Evolutionary conservation across 2,329 filamentous ascomycete genomes (phyloP).

Genomic region (Cercospora janseana): DNA sequence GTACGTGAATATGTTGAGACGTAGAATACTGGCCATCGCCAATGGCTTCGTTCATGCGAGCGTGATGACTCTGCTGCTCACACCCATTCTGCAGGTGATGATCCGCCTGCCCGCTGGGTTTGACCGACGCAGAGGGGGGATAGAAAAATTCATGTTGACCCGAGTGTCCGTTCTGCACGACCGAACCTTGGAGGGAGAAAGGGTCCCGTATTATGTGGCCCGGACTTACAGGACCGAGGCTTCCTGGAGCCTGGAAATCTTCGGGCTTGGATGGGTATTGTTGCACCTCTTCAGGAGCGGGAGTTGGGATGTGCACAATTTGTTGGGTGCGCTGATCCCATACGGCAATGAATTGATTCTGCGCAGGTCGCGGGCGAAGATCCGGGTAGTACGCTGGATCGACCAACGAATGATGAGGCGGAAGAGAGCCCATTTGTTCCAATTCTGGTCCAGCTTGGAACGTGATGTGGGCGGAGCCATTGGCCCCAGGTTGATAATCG

Average conservation of each 20-base stretch:
- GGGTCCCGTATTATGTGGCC: slow-evolving; percentile 16
- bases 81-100: no score
- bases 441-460: slow-evolving; percentile 34
- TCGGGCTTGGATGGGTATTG: slow-evolving; percentile 2
- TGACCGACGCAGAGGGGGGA: background rate
- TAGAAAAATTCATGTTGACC: background rate
- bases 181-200: slow-evolving; percentile 1
- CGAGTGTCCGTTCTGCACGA: background rate
- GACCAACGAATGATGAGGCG: slow-evolving; percentile 2
- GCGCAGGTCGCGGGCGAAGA: slow-evolving; percentile 18
- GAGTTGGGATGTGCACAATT: slow-evolving; percentile 15
- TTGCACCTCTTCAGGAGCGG: slow-evolving; percentile 13
- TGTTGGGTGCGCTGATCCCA: slow-evolving; percentile 19
- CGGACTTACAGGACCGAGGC: slow-evolving; percentile 10
- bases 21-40: no score
- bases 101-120: background rate
- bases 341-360: slow-evolving; percentile 16
- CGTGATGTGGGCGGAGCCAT: slow-evolving; percentile 42
- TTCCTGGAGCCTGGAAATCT: background rate
- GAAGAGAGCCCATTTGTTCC: background rate
- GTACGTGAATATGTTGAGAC: no score
- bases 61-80: slow-evolving; percentile 1
- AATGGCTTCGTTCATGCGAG: background rate
- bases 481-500: slow-evolving; percentile 51
- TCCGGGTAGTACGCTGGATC: slow-evolving; percentile 17